These are phyloP conservation scores for Chalaropsis ovoidea DNA, from an alignment of 2,329 filamentous ascomycete genomes.

Conservation along the genomic window DNA sequence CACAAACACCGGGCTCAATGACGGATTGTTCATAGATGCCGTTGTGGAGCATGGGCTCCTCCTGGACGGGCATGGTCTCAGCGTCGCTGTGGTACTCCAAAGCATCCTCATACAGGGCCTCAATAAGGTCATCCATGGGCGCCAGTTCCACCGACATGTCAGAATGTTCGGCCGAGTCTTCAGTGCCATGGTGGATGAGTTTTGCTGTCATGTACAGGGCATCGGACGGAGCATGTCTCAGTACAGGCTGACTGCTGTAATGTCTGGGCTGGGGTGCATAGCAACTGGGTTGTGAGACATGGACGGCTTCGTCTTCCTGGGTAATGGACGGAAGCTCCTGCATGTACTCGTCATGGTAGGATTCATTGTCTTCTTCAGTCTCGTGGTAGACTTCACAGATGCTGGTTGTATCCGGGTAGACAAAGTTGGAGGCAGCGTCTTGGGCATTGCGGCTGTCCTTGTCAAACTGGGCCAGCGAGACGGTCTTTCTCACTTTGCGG, in stretches of 20 bases:
- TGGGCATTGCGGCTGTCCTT: slow-evolving; percentile 21
- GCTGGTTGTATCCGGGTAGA: background rate
- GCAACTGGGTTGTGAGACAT: slow-evolving; percentile 26
- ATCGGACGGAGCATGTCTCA: slow-evolving; percentile 36
- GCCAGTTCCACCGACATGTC: slow-evolving; percentile 14
- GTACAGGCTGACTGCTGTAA: slow-evolving; percentile 45
- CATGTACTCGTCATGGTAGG: slow-evolving; percentile 22
- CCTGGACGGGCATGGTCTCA: slow-evolving; percentile 22
- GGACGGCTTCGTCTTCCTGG: slow-evolving; percentile 24
- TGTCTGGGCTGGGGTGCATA: slow-evolving; percentile 36
- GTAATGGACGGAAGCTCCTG: slow-evolving; percentile 17
- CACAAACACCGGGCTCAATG: background rate
- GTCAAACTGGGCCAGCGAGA: slow-evolving; percentile 22
- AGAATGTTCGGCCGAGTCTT: background rate
- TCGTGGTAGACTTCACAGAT: background rate
- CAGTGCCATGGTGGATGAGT: slow-evolving; percentile 29
- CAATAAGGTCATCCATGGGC: slow-evolving; percentile 34
- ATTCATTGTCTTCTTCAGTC: slow-evolving; percentile 11
- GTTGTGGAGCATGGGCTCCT: background rate
- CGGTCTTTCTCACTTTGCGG: slow-evolving; percentile 13
- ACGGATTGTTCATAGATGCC: background rate
- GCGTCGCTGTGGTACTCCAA: slow-evolving; percentile 35
- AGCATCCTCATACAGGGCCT: slow-evolving; percentile 39
- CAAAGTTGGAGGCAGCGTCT: slow-evolving; percentile 17
- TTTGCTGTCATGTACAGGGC: background rate